Evolutionary conservation across 2,329 filamentous ascomycete species (phyloP), one percentile per base, ranked within the genome.

Genomic region (Trichoderma endophyticum): DNA sequence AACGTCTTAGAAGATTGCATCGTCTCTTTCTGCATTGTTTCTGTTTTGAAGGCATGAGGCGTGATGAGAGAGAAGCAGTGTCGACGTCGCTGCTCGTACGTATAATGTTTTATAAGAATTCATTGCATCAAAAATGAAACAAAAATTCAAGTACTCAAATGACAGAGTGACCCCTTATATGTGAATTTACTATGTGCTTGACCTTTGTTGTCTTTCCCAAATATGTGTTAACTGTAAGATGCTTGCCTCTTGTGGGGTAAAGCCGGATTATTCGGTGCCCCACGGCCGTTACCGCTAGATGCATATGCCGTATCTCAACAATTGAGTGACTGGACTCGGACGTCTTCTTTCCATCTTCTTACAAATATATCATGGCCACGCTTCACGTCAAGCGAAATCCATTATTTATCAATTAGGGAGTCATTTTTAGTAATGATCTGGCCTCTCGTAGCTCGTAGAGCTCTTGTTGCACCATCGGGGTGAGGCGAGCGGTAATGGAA

Each of bases 31-130:
- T 30, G 57, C 30, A 21, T 54, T 67, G 70, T 62, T 54, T 34
- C 57, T 61, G 67, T 62, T 54, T n/a, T 34, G 21, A 62, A 26
- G 21, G 26, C 28, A 70, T 28, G 51, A 34, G 54, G 14, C 9
- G 36, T 18, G 12, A 36, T 48, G 18, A 30, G 26, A 21, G 51
- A 67, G 32, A n/a, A 59, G 64, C 15, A 26, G 24, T 39, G 32
- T 34, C 6, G 21, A 43, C 24, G 34, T 32, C 28, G 14, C 26
- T 60, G 56, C 34, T 61, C 30, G 18, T 48, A 28, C 32, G 65
- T 7, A 69, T 69, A 67, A 67, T 59, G 51, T 51, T 59, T 69
- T 69, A 51, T 24, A 34, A 48, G n/a, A 32, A 61, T 34, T 43
- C 30, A 64, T 48, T n/a, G 7, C 26, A 26, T 43, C 2, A 18